Percentiles rank a stretch among this genome's conserved stretches.
Evolutionary conservation across 78 protist species (phyloP).

Genomic region (Emiliania huxleyi): DNA sequence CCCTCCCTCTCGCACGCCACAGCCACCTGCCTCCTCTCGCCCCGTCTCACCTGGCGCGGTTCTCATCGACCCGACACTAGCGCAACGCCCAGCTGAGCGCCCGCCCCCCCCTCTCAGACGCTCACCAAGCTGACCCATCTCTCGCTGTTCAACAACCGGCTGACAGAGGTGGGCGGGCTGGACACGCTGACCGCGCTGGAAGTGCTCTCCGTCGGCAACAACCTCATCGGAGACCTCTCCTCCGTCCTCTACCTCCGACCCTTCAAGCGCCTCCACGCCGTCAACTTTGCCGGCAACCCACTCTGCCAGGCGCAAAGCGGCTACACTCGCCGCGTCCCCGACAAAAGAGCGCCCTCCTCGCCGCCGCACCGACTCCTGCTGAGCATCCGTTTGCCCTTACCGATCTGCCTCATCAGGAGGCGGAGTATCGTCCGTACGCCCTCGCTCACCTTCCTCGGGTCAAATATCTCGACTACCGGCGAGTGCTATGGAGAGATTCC

Average conservation of each 20-base stretch:
- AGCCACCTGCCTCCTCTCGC: no score
- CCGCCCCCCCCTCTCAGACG: background rate
- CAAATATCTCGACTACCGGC: conserved; percentile 32
- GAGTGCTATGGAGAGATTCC: no score
- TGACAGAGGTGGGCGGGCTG: conserved; percentile 13
- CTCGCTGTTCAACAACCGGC: background rate
- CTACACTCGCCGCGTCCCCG: no score
- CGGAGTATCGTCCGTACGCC: conserved; percentile 1
- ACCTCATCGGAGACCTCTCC: background rate
- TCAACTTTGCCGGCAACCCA: conserved; percentile 31
- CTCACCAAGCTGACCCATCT: conserved; percentile 44
- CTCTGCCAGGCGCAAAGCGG: background rate
- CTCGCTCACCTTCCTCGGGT: conserved; percentile 12
- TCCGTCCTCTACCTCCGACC: conserved; percentile 12
- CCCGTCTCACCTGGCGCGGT: no score
- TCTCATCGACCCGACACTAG: no score
- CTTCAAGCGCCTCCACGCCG: background rate
- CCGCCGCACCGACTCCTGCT: background rate
- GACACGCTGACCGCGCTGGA: conserved; percentile 4
- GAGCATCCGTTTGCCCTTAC: no score
- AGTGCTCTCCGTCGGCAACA: conserved; percentile 48
- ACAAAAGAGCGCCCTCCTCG: no score
- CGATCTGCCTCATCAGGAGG: no score
- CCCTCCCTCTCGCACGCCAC: no score
- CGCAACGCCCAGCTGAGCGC: background rate